Evolutionary conservation across 2,329 filamentous ascomycete genomes (phyloP).

Genomic region (Aplosporella prunicola): DNA sequence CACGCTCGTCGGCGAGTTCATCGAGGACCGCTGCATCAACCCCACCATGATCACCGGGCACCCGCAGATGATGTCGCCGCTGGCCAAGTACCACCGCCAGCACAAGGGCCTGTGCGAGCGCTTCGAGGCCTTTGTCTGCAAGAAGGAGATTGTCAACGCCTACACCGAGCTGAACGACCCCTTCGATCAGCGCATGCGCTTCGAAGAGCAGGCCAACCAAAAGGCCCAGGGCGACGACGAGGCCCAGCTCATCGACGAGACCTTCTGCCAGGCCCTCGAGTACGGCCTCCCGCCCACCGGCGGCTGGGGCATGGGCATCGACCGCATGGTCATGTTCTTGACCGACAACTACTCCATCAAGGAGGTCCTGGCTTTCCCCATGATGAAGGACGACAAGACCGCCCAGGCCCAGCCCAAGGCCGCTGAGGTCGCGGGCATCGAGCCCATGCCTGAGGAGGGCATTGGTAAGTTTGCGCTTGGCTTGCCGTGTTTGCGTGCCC

Average conservation of each 20-base stretch:
- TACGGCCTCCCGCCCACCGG: conserved; percentile 88
- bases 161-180: conserved; percentile 98
- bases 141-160: conserved; percentile 94
- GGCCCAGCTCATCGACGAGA: conserved; percentile 92
- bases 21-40: conserved; percentile 88
- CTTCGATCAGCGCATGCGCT: conserved; percentile 83
- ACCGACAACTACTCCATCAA: conserved; percentile 94
- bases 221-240: conserved; percentile 97
- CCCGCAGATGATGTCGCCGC: conserved; percentile 77
- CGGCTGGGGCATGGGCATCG: conserved; percentile 94
- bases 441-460: conserved; percentile 52
- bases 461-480: conserved; percentile 32
- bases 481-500: not conserved
- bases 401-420: conserved; percentile 37
- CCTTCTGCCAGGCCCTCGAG: conserved; percentile 83
- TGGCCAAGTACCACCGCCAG: conserved; percentile 88
- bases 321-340: conserved; percentile 90
- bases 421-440: conserved; percentile 53
- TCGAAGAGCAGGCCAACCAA: conserved; percentile 91
- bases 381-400: conserved; percentile 80
- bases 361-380: conserved; percentile 92
- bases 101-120: conserved; percentile 83
- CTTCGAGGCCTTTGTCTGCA: conserved; percentile 94
- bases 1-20: conserved; percentile 81
- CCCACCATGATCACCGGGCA: conserved; percentile 88